Base-by-base conservation (phyloP, 176 grass and related monocot genomes). In the Olyra latifolia region DNA sequence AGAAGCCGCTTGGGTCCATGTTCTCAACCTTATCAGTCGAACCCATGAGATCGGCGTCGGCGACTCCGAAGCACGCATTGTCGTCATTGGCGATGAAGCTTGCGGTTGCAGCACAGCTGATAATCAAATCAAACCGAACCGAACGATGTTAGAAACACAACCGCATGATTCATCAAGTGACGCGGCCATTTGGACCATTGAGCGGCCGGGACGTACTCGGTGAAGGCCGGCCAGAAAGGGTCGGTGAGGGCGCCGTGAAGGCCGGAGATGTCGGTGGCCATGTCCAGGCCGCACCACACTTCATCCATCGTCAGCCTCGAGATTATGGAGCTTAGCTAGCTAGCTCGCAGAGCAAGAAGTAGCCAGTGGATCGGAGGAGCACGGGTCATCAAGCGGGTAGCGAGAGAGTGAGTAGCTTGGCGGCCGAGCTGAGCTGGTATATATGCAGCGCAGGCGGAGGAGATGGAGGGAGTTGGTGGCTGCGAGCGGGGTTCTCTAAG, bases 241-340 rank as follows among this genome's bases (percentile, higher is more conserved):
- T 82, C 75, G 13, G 16, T 12, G 15, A 56, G 42, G 12, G 62
- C 62, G 30, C 20, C 7, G 14, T 62, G 56, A 35, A 82, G 45
- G 73, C 72, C 79, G 25, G 64, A 17, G 44, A 77, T 62, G 73
- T 65, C 79, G 56, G 40, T 19, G 11, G 61, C 24, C 81, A 84
- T 72, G 62, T 88, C 81, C 8, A 75, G 81, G 69, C 23, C 71
- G 69, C 87, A 62, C 87, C 87, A 88, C 69, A 84, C 53, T 23
- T 80, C 81, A 7, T 88, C 87, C 87, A 84, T 88, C 49, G 27
- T 35, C 4, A 4, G 0, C 32, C 32, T 35, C 32, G 32, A 2
- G 32, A 35, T 35, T 3, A 35, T 35, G n/a, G n/a, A n/a, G n/a
- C n/a, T n/a, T n/a, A n/a, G n/a, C 1, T 3, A 35, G 32, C 32